Evolutionary conservation across 176 grass and related monocot genomes (phyloP).

Genomic region (Miscanthus lutarioriparius): DNA sequence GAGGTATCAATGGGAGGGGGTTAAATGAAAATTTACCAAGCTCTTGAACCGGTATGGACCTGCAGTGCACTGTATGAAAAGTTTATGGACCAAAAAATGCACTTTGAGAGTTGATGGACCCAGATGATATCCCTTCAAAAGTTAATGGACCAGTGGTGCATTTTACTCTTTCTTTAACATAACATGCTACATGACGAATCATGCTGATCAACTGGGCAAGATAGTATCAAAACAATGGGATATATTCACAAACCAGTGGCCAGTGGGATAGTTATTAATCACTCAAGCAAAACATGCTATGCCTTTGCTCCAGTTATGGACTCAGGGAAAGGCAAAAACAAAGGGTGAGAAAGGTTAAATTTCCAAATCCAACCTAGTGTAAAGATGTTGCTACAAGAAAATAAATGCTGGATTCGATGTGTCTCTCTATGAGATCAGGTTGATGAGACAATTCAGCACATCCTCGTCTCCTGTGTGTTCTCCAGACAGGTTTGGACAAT

Average conservation of each 20-base stretch:
- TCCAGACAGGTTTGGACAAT: background rate
- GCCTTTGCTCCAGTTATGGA: slow-evolving; percentile 9
- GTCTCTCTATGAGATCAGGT: background rate
- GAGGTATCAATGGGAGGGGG: no score
- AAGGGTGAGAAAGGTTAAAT: background rate
- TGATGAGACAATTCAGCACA: background rate
- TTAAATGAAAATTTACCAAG: no score
- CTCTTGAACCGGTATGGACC: no score
- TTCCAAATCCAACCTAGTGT: background rate
- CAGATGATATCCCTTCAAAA: no score
- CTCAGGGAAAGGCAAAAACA: background rate
- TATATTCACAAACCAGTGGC: background rate
- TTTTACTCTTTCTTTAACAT: background rate
- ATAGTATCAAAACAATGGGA: background rate
- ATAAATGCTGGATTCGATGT: slow-evolving; percentile 23
- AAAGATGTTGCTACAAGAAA: background rate
- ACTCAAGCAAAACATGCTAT: slow-evolving; percentile 8
- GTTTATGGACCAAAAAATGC: no score
- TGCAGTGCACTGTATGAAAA: no score
- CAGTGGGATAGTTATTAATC: background rate
- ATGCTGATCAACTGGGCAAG: background rate
- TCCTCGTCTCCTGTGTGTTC: background rate
- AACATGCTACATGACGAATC: background rate
- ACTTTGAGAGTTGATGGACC: no score
- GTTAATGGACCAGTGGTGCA: no score